These are phyloP conservation scores for Ophiostoma sp. DNA, from an alignment of 2,329 filamentous ascomycete genomes.

Conservation along the genomic window DNA sequence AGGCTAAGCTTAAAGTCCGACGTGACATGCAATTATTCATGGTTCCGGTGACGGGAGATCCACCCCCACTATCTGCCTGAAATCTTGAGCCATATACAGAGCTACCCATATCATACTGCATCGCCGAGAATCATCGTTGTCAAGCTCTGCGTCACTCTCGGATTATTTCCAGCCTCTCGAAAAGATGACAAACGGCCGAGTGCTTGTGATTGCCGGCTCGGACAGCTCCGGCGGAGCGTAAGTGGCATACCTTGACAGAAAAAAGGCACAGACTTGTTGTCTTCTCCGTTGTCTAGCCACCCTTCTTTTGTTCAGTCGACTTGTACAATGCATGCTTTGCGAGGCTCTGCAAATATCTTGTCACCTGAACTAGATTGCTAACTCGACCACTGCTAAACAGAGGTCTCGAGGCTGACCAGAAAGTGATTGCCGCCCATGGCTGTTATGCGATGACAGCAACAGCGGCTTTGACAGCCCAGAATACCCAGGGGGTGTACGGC, in stretches of 20 bases:
- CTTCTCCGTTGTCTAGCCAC: too few relatives aligned
- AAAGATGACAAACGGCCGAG: constrained; percentile 39
- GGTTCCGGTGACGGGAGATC: constrained; percentile 13
- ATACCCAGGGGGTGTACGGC: constrained; percentile 75
- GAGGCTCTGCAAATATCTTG: too few relatives aligned
- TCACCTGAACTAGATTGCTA: not conserved
- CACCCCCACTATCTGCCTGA: not conserved
- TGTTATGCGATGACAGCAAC: constrained; percentile 97
- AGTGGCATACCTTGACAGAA: constrained; percentile 31
- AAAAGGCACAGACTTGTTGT: too few relatives aligned
- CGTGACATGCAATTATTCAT: not conserved
- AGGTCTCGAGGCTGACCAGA: constrained; percentile 91
- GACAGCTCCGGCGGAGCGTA: constrained; percentile 87
- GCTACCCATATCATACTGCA: not conserved
- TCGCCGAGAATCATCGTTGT: not conserved
- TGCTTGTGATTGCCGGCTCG: constrained; percentile 80
- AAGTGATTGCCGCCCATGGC: constrained; percentile 84
- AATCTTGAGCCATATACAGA: not conserved
- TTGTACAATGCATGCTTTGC: not conserved
- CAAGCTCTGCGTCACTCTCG: not conserved
- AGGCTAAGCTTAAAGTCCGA: not conserved
- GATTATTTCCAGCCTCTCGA: not conserved
- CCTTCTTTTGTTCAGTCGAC: not conserved
- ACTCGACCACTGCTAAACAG: constrained; percentile 40
- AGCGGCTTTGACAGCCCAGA: constrained; percentile 91